A percentile compares a stretch with the other conserved stretches of the same genome.
These are phyloP conservation scores for Peronospora belbahrii DNA, from an alignment of 352 stramenopile species.

Conservation along the genomic window DNA sequence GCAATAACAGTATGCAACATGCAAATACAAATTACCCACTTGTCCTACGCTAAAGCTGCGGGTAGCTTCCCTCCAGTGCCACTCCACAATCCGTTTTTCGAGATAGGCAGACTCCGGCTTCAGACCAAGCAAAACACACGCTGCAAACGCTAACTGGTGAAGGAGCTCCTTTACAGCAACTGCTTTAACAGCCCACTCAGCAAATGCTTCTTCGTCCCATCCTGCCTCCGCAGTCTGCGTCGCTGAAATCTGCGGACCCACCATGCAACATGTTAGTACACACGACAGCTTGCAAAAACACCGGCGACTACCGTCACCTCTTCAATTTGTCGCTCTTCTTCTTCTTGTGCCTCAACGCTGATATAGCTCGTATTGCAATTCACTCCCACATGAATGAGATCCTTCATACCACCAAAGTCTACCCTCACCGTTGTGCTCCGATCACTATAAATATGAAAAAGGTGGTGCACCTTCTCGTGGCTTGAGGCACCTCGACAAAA, in stretches of 20 bases:
- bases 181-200: constrained; percentile 38
- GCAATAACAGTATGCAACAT: constrained; percentile 5
- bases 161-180: constrained; percentile 45
- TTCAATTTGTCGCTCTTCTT: constrained; percentile 34
- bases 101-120: constrained; percentile 58
- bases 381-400: constrained; percentile 30
- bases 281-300: neutral
- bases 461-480: constrained; percentile 31
- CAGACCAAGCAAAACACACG: constrained; percentile 67
- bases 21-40: constrained; percentile 23
- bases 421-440: constrained; percentile 23
- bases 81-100: constrained; percentile 67
- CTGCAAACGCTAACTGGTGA: constrained; percentile 63
- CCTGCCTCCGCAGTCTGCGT: constrained; percentile 29
- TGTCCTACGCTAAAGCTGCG: constrained; percentile 39
- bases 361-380: constrained; percentile 18
- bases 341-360: constrained; percentile 21
- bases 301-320: constrained; percentile 20
- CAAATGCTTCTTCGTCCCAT: constrained; percentile 41
- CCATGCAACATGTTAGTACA: neutral
- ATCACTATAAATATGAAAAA: constrained; percentile 61
- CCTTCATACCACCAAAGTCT: constrained; percentile 32
- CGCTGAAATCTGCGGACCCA: constrained; percentile 27
- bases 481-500: constrained; percentile 47
- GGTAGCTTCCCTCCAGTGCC: constrained; percentile 58